Conservation (phyloP, 169 alveolate species). For the Neospora caninum region DNA sequence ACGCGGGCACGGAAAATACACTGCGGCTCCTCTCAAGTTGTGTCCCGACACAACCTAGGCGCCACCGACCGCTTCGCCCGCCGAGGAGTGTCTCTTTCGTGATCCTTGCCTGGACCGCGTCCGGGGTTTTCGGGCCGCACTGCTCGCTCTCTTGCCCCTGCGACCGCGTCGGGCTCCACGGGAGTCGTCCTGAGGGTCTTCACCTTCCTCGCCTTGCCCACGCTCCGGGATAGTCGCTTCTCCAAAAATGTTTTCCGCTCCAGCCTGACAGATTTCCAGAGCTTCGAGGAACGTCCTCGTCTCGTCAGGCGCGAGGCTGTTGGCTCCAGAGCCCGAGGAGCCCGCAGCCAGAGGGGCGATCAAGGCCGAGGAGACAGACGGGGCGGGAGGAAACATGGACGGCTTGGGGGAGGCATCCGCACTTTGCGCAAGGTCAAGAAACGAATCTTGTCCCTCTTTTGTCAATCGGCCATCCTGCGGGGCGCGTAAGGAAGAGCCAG, state of each 20-base stretch:
- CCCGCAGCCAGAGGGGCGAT: not conserved
- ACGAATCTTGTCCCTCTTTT: too few species aligned
- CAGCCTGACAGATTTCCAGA: not conserved
- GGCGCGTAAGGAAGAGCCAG: not conserved
- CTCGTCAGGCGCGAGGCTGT: not conserved
- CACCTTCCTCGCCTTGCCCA: not conserved
- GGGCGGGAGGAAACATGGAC: not conserved
- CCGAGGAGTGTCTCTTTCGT: not conserved
- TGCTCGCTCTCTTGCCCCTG: not conserved
- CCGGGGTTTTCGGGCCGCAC: not conserved
- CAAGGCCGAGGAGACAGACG: not conserved
- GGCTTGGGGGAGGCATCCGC: not conserved
- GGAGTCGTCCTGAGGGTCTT: not conserved
- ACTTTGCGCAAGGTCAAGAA: not conserved
- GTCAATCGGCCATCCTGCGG: not conserved
- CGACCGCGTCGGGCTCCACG: conserved; percentile 4
- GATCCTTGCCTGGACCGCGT: not conserved
- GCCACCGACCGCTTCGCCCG: not conserved
- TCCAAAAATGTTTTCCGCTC: too few species aligned
- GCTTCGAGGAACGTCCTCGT: not conserved
- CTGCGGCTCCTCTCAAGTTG: too few species aligned
- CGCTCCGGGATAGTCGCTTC: not conserved
- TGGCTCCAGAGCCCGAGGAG: not conserved
- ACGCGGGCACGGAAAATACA: too few species aligned
- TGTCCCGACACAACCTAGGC: too few species aligned